phyloP scores from a whole-genome alignment of 495 filamentous ascomycete species.

The Talaromyces trachyspermus region DNA sequence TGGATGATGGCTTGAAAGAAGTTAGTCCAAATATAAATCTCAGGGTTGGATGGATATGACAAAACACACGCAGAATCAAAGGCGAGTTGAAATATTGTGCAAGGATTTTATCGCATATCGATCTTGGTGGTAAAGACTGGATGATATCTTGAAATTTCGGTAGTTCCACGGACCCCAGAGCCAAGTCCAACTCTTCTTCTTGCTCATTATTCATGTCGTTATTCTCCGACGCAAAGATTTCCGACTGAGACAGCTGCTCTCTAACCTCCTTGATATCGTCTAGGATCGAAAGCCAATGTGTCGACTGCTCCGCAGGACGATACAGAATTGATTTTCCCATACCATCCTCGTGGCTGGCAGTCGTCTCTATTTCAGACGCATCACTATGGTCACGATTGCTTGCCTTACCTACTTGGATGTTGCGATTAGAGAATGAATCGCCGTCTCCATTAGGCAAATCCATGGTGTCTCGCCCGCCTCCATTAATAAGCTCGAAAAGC shows the following conservation, averaged over 20 bases:
- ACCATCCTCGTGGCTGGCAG: neutral
- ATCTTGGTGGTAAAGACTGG: conserved; percentile 28
- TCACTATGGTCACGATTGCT: neutral
- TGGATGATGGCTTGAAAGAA: conserved; percentile 12
- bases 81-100: conserved; percentile 43
- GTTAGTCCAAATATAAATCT: conserved; percentile 1
- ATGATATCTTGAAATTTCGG: conserved; percentile 24
- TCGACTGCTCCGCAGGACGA: too few species aligned
- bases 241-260: conserved; percentile 22
- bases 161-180: conserved; percentile 21
- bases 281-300: conserved; percentile 52
- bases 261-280: conserved; percentile 34
- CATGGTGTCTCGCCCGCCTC: neutral
- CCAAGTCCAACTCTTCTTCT: conserved; percentile 22
- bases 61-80: conserved; percentile 19
- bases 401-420: neutral
- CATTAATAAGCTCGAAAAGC: conserved; percentile 23
- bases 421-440: conserved; percentile 8
- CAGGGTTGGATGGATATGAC: neutral
- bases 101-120: conserved; percentile 33
- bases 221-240: neutral
- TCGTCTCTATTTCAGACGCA: neutral
- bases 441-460: conserved; percentile 31
- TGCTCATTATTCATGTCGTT: conserved; percentile 22
- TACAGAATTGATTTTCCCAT: conserved; percentile 37